These are phyloP conservation scores for Diaporthe velutina DNA, from an alignment of 2,329 filamentous ascomycete genomes.

Conservation along the genomic window DNA sequence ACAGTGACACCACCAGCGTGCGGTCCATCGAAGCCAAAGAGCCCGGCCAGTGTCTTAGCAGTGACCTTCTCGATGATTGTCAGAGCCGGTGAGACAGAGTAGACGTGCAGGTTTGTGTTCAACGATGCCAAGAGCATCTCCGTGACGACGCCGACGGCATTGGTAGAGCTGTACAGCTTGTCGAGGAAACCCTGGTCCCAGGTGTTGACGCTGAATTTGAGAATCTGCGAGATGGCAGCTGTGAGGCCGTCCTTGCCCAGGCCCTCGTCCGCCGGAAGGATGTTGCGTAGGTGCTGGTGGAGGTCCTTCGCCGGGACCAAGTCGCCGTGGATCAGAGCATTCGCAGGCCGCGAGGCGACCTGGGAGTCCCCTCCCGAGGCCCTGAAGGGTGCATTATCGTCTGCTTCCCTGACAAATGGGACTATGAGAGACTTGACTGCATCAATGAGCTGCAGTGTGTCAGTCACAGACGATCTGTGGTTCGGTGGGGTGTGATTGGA, in stretches of 20 bases:
- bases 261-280: slow-evolving; percentile 68
- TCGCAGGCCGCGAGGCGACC: slow-evolving; percentile 55
- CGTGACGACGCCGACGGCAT: slow-evolving; percentile 85
- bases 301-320: slow-evolving; percentile 70
- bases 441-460: slow-evolving; percentile 69
- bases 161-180: slow-evolving; percentile 93
- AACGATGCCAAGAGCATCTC: slow-evolving; percentile 87
- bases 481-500: background rate
- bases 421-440: slow-evolving; percentile 77
- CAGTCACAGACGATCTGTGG: slow-evolving; percentile 13
- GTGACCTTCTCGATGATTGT: slow-evolving; percentile 91
- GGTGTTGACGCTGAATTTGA: slow-evolving; percentile 95
- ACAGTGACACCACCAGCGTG: slow-evolving; percentile 81
- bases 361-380: slow-evolving; percentile 62
- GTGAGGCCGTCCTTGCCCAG: slow-evolving; percentile 81
- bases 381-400: slow-evolving; percentile 69
- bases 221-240: slow-evolving; percentile 75
- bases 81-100: slow-evolving; percentile 90
- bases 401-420: slow-evolving; percentile 78
- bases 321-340: slow-evolving; percentile 70
- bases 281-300: slow-evolving; percentile 66
- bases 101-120: slow-evolving; percentile 97
- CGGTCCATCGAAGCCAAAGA: slow-evolving; percentile 82
- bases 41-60: slow-evolving; percentile 75
- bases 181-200: slow-evolving; percentile 98